phyloP scores from a whole-genome alignment of 495 filamentous ascomycete genomes.

The Delitschia confertaspora region DNA sequence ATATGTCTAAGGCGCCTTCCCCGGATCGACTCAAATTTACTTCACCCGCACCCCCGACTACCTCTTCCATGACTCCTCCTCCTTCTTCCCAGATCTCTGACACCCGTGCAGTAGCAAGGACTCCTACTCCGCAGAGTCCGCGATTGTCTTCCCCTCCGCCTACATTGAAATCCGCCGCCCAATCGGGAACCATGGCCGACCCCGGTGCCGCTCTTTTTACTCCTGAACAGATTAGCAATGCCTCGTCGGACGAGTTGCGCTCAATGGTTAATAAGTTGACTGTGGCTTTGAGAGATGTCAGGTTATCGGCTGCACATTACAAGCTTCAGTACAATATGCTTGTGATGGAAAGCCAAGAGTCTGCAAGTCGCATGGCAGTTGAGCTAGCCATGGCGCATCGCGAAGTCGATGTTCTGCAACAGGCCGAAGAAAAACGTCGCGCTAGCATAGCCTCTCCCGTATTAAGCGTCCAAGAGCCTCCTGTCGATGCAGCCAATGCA shows the following conservation, averaged over 20 bases:
- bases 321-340: slow-evolving; percentile 86
- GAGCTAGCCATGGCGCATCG: slow-evolving; percentile 88
- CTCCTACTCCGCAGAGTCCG: slow-evolving; percentile 26
- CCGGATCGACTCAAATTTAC: slow-evolving; percentile 23
- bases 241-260: slow-evolving; percentile 46
- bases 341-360: slow-evolving; percentile 75
- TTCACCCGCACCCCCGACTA: slow-evolving; percentile 26
- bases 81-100: slow-evolving; percentile 25
- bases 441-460: slow-evolving; percentile 32
- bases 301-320: slow-evolving; percentile 80
- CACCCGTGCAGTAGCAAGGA: slow-evolving; percentile 15
- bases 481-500: slow-evolving; percentile 24
- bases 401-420: slow-evolving; percentile 80
- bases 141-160: slow-evolving; percentile 30
- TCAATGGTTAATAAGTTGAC: slow-evolving; percentile 50
- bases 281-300: slow-evolving; percentile 49
- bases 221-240: slow-evolving; percentile 53
- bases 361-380: slow-evolving; percentile 77
- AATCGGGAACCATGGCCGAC: slow-evolving; percentile 12
- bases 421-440: slow-evolving; percentile 30
- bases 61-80: slow-evolving; percentile 29
- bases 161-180: slow-evolving; percentile 18
- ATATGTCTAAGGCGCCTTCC: slow-evolving; percentile 14
- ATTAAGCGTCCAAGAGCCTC: slow-evolving; percentile 38
- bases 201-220: slow-evolving; percentile 31